Conservation (phyloP, 768 basidiomycete genomes). For the Gelatoporia subvermispora region DNA sequence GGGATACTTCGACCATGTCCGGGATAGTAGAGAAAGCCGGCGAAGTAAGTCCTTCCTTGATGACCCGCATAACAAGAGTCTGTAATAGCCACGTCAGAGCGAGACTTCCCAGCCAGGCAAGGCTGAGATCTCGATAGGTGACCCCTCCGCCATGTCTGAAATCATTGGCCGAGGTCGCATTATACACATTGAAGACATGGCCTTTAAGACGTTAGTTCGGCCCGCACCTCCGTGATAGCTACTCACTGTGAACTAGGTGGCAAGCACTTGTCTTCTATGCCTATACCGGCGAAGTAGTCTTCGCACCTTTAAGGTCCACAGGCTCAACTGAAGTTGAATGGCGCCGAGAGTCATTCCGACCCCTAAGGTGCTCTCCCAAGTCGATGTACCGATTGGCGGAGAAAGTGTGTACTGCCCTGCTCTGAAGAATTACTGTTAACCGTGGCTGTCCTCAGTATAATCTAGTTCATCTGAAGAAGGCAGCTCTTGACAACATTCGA, state of each 20-base stretch:
- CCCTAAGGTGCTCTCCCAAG: constrained; percentile 12
- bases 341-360: not conserved
- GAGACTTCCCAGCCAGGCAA: no score
- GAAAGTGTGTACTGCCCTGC: not conserved
- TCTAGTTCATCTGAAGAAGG: not conserved
- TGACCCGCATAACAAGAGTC: no score
- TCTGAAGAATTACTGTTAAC: no score
- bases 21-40: no score
- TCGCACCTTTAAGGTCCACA: constrained; percentile 5
- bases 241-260: no score
- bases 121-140: no score
- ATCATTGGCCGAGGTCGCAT: not conserved
- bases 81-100: no score
- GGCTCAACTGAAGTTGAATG: not conserved
- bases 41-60: no score
- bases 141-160: no score
- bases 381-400: constrained; percentile 15
- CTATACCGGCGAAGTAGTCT: constrained; percentile 6
- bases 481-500: constrained; percentile 6
- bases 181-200: not conserved
- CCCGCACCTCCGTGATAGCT: no score
- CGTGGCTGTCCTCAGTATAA: no score
- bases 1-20: not conserved
- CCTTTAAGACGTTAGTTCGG: no score
- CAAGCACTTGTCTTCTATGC: constrained; percentile 6